Evolutionary conservation across 2,329 filamentous ascomycete genomes (phyloP).

Genomic region (Chalara sp.): DNA sequence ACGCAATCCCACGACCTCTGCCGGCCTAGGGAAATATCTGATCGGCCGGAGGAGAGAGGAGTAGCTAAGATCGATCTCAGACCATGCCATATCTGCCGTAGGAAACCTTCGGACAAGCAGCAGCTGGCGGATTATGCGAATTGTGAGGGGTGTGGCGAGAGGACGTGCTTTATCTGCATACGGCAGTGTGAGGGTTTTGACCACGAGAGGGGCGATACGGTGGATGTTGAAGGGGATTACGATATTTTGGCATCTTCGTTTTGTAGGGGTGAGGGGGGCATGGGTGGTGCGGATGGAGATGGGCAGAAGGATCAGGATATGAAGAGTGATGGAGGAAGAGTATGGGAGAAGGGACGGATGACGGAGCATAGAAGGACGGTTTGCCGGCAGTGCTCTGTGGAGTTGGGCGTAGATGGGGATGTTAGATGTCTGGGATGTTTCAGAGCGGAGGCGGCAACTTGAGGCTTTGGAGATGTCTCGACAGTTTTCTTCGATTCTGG

Average conservation of each 20-base stretch:
- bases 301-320: neutral
- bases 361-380: slow-evolving; percentile 36
- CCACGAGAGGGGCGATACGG: neutral
- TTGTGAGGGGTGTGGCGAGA: slow-evolving; percentile 53
- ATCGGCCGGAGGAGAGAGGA: neutral
- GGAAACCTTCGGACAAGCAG: slow-evolving; percentile 55
- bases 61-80: slow-evolving; percentile 28
- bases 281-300: neutral
- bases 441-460: slow-evolving; percentile 12
- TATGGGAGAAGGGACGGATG: neutral
- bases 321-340: slow-evolving; percentile 2
- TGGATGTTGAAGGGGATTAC: neutral
- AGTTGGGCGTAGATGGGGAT: slow-evolving; percentile 56
- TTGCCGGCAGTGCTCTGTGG: slow-evolving; percentile 64
- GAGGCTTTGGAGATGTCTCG: neutral
- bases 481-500: too few species aligned
- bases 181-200: slow-evolving; percentile 42
- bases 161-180: slow-evolving; percentile 65
- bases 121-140: slow-evolving; percentile 61
- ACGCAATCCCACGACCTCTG: too few species aligned
- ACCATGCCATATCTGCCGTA: slow-evolving; percentile 62
- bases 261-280: neutral
- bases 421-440: slow-evolving; percentile 61
- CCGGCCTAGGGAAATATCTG: too few species aligned
- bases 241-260: neutral